Percentiles rank a stretch among this genome's conserved stretches.
Conservation (phyloP, 2,329 filamentous ascomycete species). For the Pseudocercospora macadamiae region DNA sequence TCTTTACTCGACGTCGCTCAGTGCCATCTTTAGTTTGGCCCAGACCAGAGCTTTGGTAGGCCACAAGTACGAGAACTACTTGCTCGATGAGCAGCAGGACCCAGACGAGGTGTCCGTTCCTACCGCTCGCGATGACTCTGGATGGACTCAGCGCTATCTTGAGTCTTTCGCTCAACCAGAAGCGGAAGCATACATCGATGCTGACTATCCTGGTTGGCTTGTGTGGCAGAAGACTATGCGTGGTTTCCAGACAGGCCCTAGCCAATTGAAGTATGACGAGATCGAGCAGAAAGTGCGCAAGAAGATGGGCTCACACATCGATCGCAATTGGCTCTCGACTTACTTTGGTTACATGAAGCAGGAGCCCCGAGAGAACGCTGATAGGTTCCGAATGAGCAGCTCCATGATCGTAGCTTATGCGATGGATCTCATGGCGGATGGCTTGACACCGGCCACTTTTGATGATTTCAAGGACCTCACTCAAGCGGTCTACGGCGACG, state of each 20-base stretch:
- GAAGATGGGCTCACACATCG: slow-evolving; percentile 79
- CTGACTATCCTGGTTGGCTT: slow-evolving; percentile 92
- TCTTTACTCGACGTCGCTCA: slow-evolving; percentile 80
- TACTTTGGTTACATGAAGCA: slow-evolving; percentile 96
- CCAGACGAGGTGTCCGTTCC: slow-evolving; percentile 74
- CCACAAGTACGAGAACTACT: slow-evolving; percentile 84
- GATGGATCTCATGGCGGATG: slow-evolving; percentile 86
- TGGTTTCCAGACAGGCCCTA: slow-evolving; percentile 73
- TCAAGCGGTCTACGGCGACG: slow-evolving; percentile 79
- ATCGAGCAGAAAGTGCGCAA: slow-evolving; percentile 72
- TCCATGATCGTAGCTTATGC: slow-evolving; percentile 85
- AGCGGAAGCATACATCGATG: slow-evolving; percentile 86
- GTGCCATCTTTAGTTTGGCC: slow-evolving; percentile 75
- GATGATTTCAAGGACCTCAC: slow-evolving; percentile 85
- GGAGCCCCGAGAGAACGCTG: slow-evolving; percentile 81
- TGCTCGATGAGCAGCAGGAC: slow-evolving; percentile 77
- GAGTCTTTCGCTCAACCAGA: slow-evolving; percentile 74
- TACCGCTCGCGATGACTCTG: slow-evolving; percentile 72
- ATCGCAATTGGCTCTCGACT: slow-evolving; percentile 80
- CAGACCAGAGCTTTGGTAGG: slow-evolving; percentile 83
- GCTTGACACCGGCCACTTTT: slow-evolving; percentile 74
- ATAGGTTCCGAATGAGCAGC: slow-evolving; percentile 87
- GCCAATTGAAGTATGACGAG: slow-evolving; percentile 76
- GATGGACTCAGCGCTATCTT: slow-evolving; percentile 79
- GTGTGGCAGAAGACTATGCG: slow-evolving; percentile 90